A percentile compares a stretch with the other conserved stretches of the same genome.
Conservation (phyloP, 2,329 filamentous ascomycete genomes). For the Fusarium zealandicum region DNA sequence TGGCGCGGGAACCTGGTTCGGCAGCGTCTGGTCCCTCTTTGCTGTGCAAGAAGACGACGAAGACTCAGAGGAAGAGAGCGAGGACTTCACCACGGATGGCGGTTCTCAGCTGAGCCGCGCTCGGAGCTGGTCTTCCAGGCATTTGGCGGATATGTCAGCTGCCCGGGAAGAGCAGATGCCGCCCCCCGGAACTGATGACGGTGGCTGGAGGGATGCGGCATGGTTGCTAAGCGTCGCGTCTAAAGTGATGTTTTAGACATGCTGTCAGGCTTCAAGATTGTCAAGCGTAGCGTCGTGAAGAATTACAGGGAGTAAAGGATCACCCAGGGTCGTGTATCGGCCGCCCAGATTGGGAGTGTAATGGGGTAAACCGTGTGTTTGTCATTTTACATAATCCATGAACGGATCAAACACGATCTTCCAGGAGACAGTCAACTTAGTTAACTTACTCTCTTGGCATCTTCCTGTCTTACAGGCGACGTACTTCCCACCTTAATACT, state of each 20-base stretch:
- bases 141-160: slow-evolving; percentile 52
- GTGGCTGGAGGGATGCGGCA: slow-evolving; percentile 71
- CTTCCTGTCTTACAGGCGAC: background rate
- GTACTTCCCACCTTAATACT: no score
- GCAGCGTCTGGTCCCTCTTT: slow-evolving; percentile 67
- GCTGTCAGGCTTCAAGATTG: background rate
- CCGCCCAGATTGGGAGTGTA: slow-evolving; percentile 6
- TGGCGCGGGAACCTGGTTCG: slow-evolving; percentile 65
- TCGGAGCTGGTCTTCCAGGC: slow-evolving; percentile 45
- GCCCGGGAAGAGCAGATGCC: slow-evolving; percentile 56
- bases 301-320: slow-evolving; percentile 2
- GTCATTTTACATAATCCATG: background rate
- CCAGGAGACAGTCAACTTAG: background rate
- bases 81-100: slow-evolving; percentile 42
- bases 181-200: slow-evolving; percentile 60
- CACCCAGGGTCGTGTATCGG: slow-evolving; percentile 1
- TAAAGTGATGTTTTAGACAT: slow-evolving; percentile 62
- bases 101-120: slow-evolving; percentile 42
- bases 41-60: slow-evolving; percentile 68
- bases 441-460: background rate
- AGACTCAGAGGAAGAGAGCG: slow-evolving; percentile 53
- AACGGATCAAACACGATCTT: background rate
- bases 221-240: slow-evolving; percentile 72
- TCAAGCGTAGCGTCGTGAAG: slow-evolving; percentile 9
- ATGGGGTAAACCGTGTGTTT: slow-evolving; percentile 18